A percentile compares a stretch with the other conserved stretches of the same genome.
Conservation (phyloP, 2,329 filamentous ascomycete species). For the Lecanosticta acicola region DNA sequence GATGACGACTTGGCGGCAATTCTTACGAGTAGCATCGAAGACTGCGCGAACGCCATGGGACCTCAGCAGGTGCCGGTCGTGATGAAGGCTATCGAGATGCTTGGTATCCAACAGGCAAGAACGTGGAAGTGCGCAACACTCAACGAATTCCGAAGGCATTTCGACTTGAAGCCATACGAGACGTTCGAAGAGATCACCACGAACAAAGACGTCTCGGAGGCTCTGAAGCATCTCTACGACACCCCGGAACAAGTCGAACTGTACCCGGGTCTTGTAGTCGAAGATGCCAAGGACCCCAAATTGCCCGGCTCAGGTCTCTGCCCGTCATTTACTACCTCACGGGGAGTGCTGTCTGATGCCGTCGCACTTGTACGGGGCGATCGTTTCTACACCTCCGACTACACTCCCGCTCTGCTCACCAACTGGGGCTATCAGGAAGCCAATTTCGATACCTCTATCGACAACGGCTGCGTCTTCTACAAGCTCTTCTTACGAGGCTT, state of each 20-base stretch:
- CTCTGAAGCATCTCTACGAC: constrained; percentile 55
- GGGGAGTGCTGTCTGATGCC: constrained; percentile 56
- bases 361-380: constrained; percentile 55
- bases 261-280: constrained; percentile 62
- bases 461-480: constrained; percentile 48
- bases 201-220: constrained; percentile 51
- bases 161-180: constrained; percentile 52
- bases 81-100: constrained; percentile 56
- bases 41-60: constrained; percentile 56
- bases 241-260: constrained; percentile 63
- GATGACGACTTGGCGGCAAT: constrained; percentile 55
- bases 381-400: constrained; percentile 51
- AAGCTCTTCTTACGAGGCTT: constrained; percentile 48
- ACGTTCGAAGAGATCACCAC: constrained; percentile 56
- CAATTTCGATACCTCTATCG: constrained; percentile 39
- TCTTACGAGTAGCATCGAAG: constrained; percentile 55
- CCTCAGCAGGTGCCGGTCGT: constrained; percentile 54
- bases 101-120: constrained; percentile 57
- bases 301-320: constrained; percentile 50
- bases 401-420: constrained; percentile 34
- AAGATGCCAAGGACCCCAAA: constrained; percentile 50
- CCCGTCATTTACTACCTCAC: constrained; percentile 50
- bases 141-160: constrained; percentile 62
- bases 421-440: constrained; percentile 46
- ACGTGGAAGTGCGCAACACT: constrained; percentile 57